Conservation (phyloP, 2,329 filamentous ascomycete species). For the Torrubiella hemipterigena region DNA sequence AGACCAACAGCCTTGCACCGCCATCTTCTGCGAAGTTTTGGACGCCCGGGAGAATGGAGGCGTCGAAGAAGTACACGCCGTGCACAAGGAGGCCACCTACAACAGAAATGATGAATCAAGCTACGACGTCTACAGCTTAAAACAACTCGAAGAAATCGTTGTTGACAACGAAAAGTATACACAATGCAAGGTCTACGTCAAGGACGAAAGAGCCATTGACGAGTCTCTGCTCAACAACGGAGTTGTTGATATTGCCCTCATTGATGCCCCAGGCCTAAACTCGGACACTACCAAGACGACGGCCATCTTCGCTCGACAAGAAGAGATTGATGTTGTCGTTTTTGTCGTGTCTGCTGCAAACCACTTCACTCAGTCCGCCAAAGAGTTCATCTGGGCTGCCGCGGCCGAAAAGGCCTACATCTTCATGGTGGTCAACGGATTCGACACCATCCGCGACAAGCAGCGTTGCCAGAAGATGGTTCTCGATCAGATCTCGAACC, state of each 20-base stretch:
- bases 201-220: conserved; percentile 77
- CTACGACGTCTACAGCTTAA: conserved; percentile 73
- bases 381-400: conserved; percentile 92
- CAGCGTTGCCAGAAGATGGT: conserved; percentile 86
- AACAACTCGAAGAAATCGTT: conserved; percentile 78
- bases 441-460: conserved; percentile 88
- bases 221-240: conserved; percentile 94
- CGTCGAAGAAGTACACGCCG: conserved; percentile 88
- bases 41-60: conserved; percentile 85
- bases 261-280: conserved; percentile 92
- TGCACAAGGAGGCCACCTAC: conserved; percentile 71
- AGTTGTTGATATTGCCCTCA: conserved; percentile 93
- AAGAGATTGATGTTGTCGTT: conserved; percentile 97
- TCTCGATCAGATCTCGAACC: conserved; percentile 70
- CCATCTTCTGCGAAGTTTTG: conserved; percentile 95
- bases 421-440: conserved; percentile 97
- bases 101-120: conserved; percentile 87
- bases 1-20: conserved; percentile 95
- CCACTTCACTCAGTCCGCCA: conserved; percentile 95
- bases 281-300: conserved; percentile 95
- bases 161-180: conserved; percentile 78
- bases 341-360: conserved; percentile 97
- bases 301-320: conserved; percentile 89
- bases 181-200: conserved; percentile 95
- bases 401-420: conserved; percentile 97